Evolutionary conservation across 176 grass and related monocot genomes (phyloP), one percentile per base, ranked within the genome.

Genomic region (Carex parvula): DNA sequence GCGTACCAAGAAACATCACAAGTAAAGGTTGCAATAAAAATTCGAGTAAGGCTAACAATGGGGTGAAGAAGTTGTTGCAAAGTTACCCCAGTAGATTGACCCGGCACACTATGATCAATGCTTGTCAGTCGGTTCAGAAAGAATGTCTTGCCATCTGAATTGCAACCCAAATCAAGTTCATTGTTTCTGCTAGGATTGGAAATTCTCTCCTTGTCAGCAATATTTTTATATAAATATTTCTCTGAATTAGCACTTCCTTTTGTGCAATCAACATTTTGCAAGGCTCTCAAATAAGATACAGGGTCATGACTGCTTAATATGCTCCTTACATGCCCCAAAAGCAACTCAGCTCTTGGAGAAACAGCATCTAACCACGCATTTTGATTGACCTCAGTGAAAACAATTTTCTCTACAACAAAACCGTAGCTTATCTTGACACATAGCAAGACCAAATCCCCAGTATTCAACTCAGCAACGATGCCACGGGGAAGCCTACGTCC

Each of bases 1-100:
- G 18, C 88, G 16, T 37, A 97, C 94, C 94, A 97, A 78, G 94
- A 81, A 92, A 94, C 84, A 85, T 97, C 87, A 12, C 85, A 94
- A 60, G 92, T 97, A 89, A 97, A 97, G 64, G 94, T 97, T 84
- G 90, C 88, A 9, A 94, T 81, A 60, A 97, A 97, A 75, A 97
- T 70, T 86, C 78, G 92, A 79, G 90, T 32, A 68, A 97, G 85
- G 52, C 8, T 92, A 9, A 86, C 63, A 35, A 92, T 41, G 1
- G 94, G 88, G 74, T 97, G 88, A 54, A 97, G 78, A 84, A 97
- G 94, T 69, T 97, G 88, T 41, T 83, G 88, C 39, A 97, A 86
- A 60, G 92, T 94, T 46, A 97, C 92, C 83, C 69, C 92, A 22
- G 41, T 64, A 1, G 75, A 70, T 82, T 58, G 60, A 50, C 83